Evolutionary conservation across 495 filamentous ascomycete genomes (phyloP).

Genomic region (Aspergillus incahuasiensis): DNA sequence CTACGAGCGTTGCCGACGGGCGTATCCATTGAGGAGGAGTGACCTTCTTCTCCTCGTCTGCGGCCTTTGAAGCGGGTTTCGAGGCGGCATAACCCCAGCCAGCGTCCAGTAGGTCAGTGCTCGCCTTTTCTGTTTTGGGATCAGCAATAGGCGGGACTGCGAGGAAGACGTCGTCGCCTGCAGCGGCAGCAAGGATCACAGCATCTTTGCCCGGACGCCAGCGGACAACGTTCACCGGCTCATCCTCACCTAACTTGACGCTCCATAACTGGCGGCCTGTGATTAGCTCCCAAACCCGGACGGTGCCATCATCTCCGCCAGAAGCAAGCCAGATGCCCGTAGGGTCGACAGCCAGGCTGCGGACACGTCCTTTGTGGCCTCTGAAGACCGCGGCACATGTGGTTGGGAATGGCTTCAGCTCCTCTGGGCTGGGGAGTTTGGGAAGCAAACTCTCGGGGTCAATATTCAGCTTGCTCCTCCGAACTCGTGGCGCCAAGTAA

Average conservation of each 20-base stretch:
- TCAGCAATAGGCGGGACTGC: constrained; percentile 68
- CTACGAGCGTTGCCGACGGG: constrained; percentile 65
- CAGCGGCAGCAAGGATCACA: constrained; percentile 74
- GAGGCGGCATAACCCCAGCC: constrained; percentile 88
- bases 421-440: constrained; percentile 90
- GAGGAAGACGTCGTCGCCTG: constrained; percentile 80
- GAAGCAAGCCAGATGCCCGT: constrained; percentile 75
- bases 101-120: constrained; percentile 70
- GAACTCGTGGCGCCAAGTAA: constrained; percentile 87
- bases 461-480: constrained; percentile 92
- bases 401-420: constrained; percentile 90
- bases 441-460: constrained; percentile 90
- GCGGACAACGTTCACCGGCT: constrained; percentile 78
- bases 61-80: constrained; percentile 52
- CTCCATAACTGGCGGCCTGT: constrained; percentile 88
- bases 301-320: constrained; percentile 91
- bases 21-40: constrained; percentile 77
- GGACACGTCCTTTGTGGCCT: constrained; percentile 85
- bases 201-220: constrained; percentile 86
- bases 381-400: constrained; percentile 75
- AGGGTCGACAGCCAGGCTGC: constrained; percentile 75
- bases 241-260: constrained; percentile 70
- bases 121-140: constrained; percentile 67
- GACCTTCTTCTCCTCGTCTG: constrained; percentile 64
- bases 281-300: constrained; percentile 83